Evolutionary conservation across 352 stramenopile genomes (phyloP), one percentile per base, ranked within the genome.

Genomic region (Globisporangium heterothallicum): DNA sequence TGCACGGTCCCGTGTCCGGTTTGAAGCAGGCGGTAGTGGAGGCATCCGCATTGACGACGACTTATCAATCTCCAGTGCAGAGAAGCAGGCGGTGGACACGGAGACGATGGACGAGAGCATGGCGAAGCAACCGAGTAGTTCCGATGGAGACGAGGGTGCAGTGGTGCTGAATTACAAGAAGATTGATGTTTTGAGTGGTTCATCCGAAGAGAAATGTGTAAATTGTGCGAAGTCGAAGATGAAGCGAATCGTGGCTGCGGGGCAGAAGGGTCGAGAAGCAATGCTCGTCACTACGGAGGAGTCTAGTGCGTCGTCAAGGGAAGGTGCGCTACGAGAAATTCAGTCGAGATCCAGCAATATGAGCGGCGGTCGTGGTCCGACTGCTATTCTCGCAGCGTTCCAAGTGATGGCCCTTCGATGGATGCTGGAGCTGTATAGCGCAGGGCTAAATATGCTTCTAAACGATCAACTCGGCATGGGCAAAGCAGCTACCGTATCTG

Each of bases 381-480:
- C 63, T 2, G 68, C 79, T 16, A 63, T 84, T 52, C 62, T 95
- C 25, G 75, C 78, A 16, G 63, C 77, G 4, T 93, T 94, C 56
- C 85, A 95, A 53, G 49, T 90, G 22, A 42, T 84, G 22, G 83
- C 85, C 5, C 58, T 95, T 16, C 73, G 75, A 18, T 95, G 84
- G 78, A 91, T 95, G 76, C 42, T 89, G 16, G 71, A 86, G 34
- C 66, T 95, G 44, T 86, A 77, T 35, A 70, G 71, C 8, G 70
- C 59, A 21, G 74, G 70, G 0, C 64, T 80, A 18, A 90, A 92
- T 55, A 65, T 88, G 27, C 64, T 95, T 47, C 43, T 95, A 30
- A 93, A 93, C 55, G 85, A 95, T 40, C 83, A 95, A 35, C 56
- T 92, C 8, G 85, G 85, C 18, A 92, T 93, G 70, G 85, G 83